Percentiles rank a stretch among this genome's conserved stretches.
These are phyloP conservation scores for Aspergillus sp. DNA, from an alignment of 2,329 filamentous ascomycete species.

Conservation along the genomic window DNA sequence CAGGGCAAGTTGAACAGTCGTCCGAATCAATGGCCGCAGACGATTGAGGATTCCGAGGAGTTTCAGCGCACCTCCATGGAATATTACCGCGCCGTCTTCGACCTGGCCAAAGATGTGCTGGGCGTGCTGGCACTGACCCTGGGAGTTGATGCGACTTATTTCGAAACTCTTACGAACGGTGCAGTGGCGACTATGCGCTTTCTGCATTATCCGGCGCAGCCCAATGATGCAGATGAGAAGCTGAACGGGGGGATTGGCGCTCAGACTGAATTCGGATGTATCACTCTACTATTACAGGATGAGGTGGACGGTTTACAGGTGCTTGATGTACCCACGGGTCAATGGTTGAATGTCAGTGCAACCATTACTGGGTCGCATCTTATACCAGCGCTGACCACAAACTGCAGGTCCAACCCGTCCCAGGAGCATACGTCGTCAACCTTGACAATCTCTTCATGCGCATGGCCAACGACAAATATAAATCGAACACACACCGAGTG, in stretches of 20 bases:
- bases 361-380: background rate
- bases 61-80: constrained; percentile 34
- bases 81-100: constrained; percentile 36
- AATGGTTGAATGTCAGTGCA: constrained; percentile 27
- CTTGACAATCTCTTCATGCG: constrained; percentile 36
- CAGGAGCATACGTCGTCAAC: constrained; percentile 27
- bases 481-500: constrained; percentile 37
- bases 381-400: background rate
- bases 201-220: constrained; percentile 39
- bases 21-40: constrained; percentile 36
- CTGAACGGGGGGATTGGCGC: constrained; percentile 37
- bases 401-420: constrained; percentile 18
- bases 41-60: constrained; percentile 15
- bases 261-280: constrained; percentile 39
- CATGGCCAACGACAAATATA: constrained; percentile 38
- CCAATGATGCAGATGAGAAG: constrained; percentile 29
- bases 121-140: constrained; percentile 37
- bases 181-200: constrained; percentile 38
- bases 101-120: constrained; percentile 37
- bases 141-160: constrained; percentile 31
- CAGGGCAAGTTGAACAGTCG: constrained; percentile 34
- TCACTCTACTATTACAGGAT: constrained; percentile 39
- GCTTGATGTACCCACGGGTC: constrained; percentile 18
- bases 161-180: constrained; percentile 28
- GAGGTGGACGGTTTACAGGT: constrained; percentile 35